Conservation (phyloP, 257 asterid species). For the Verbena officinalis region DNA sequence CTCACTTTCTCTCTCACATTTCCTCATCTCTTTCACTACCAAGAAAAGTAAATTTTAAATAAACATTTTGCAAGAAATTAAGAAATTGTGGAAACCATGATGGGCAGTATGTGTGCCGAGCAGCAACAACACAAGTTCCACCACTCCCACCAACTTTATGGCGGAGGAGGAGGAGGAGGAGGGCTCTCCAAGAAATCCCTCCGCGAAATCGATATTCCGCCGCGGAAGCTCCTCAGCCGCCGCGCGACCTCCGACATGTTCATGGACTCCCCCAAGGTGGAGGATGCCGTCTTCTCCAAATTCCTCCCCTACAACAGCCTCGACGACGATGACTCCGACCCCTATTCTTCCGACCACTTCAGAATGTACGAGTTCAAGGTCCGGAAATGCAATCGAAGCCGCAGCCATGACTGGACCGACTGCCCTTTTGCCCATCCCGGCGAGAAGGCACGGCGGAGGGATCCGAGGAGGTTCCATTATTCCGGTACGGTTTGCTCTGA, state of each 20-base stretch:
- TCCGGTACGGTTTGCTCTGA: constrained; percentile 86
- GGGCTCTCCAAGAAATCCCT: constrained; percentile 59
- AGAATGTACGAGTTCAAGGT: constrained; percentile 93
- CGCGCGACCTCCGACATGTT: constrained; percentile 33
- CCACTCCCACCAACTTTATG: constrained; percentile 71
- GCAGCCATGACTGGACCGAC: constrained; percentile 99
- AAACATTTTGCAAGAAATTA: neutral
- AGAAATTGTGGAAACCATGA: constrained; percentile 29
- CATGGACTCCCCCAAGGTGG: constrained; percentile 58
- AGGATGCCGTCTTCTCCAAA: constrained; percentile 58
- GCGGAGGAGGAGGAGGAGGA: too few species aligned
- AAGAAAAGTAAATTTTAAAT: neutral
- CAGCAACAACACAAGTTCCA: constrained; percentile 60
- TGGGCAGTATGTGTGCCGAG: constrained; percentile 67
- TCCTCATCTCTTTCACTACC: constrained; percentile 2
- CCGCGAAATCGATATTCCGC: constrained; percentile 83
- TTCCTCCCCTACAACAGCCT: constrained; percentile 68
- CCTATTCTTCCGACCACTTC: constrained; percentile 84
- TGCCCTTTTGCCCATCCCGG: constrained; percentile 99
- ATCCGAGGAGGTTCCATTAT: constrained; percentile 77
- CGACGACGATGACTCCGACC: constrained; percentile 58
- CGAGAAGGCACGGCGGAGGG: constrained; percentile 90
- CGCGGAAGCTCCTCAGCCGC: constrained; percentile 69
- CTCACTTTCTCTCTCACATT: neutral
- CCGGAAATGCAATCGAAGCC: constrained; percentile 82